Evolutionary conservation across 441 rosid genomes (phyloP).

Genomic region (Pelargonium fulgidum): DNA sequence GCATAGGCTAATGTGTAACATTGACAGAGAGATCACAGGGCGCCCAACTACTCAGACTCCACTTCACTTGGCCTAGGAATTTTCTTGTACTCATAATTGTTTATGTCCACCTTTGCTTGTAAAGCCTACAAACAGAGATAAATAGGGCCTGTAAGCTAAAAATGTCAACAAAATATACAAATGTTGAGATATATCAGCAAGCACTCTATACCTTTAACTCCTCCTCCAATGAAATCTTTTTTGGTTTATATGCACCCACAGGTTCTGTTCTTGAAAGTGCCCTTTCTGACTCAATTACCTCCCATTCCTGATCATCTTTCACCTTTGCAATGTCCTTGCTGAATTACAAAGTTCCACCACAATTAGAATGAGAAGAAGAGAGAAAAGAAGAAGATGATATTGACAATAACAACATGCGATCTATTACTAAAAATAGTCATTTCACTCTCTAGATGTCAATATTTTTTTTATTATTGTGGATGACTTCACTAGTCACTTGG

Average conservation of each 20-base stretch:
- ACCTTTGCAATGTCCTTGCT: constrained; percentile 87
- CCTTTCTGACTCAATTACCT: constrained; percentile 64
- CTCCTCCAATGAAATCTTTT: constrained; percentile 65
- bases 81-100: constrained; percentile 67
- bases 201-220: constrained; percentile 57
- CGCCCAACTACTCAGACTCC: constrained; percentile 25
- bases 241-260: constrained; percentile 61
- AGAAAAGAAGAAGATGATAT: too few relatives aligned
- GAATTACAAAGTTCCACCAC: constrained; percentile 29
- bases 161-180: background rate
- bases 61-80: constrained; percentile 68
- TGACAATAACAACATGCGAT: too few relatives aligned
- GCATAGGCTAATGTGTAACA: constrained; percentile 1
- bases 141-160: background rate
- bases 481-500: background rate
- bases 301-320: constrained; percentile 86
- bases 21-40: background rate
- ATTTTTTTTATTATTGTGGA: background rate
- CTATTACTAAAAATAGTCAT: too few relatives aligned
- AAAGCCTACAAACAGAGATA: constrained; percentile 45
- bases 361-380: constrained; percentile 17
- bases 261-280: constrained; percentile 81
- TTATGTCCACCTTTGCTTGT: constrained; percentile 65
- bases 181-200: background rate
- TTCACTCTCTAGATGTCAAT: background rate